These are phyloP conservation scores for Dryas alaskensis DNA, from an alignment of 306 rosid genomes.

Conservation along the genomic window DNA sequence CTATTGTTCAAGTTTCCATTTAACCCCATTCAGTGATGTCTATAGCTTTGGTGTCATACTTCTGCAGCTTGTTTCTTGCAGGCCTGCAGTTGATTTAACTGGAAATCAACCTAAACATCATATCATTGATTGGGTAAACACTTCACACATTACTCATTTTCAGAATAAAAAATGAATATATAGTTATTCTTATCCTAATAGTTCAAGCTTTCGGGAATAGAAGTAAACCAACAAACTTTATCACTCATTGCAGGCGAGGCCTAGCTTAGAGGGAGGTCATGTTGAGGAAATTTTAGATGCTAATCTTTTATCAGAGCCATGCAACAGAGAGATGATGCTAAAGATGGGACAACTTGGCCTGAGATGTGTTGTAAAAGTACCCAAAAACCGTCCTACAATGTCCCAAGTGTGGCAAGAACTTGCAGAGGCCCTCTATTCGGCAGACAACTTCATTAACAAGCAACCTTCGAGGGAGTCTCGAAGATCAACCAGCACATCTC, in stretches of 20 bases:
- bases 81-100: constrained; percentile 52
- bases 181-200: not conserved
- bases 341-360: constrained; percentile 72
- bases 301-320: constrained; percentile 55
- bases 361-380: constrained; percentile 57
- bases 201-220: too few relatives aligned
- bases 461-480: constrained; percentile 22
- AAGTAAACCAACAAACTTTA: not conserved
- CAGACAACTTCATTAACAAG: constrained; percentile 38
- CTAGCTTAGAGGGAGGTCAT: constrained; percentile 58
- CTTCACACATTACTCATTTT: not conserved
- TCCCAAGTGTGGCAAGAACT: constrained; percentile 60
- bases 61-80: constrained; percentile 67
- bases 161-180: too few relatives aligned
- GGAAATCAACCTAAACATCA: constrained; percentile 37
- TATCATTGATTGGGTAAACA: constrained; percentile 67
- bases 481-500: constrained; percentile 14
- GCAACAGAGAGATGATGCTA: constrained; percentile 64
- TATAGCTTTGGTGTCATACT: constrained; percentile 83
- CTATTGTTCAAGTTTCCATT: constrained; percentile 73
- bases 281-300: constrained; percentile 75
- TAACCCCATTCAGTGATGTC: constrained; percentile 73
- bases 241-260: constrained; percentile 54
- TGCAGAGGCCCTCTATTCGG: constrained; percentile 47
- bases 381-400: constrained; percentile 80